These are phyloP conservation scores for Phaseolus lunatus DNA, from an alignment of 306 rosid species.

Conservation along the genomic window DNA sequence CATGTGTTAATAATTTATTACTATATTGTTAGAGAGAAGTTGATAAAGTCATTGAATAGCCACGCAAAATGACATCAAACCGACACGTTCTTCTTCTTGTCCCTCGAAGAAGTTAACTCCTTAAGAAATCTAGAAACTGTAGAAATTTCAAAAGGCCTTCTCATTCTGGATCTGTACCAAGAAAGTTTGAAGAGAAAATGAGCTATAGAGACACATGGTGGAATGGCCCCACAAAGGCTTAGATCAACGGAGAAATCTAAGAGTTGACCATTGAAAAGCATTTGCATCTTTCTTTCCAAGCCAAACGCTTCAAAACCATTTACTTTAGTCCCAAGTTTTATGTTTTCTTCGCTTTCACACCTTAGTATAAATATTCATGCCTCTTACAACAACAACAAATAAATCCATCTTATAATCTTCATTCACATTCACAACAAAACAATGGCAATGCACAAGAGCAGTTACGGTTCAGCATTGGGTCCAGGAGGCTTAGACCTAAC, in stretches of 20 bases:
- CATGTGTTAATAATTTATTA: neutral
- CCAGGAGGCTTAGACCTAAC: conserved; percentile 80
- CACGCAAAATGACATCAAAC: neutral
- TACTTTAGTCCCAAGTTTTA: neutral
- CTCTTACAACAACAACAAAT: neutral
- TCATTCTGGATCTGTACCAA: too few relatives aligned
- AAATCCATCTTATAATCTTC: neutral
- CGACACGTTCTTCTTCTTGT: neutral
- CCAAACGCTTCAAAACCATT: conserved; percentile 20
- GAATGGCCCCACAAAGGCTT: neutral
- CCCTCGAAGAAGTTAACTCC: neutral
- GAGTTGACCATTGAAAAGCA: conserved; percentile 34
- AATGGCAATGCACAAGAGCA: conserved; percentile 62
- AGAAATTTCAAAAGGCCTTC: neutral
- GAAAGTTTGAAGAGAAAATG: neutral
- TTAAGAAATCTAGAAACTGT: neutral
- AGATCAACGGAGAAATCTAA: neutral
- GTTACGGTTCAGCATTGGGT: conserved; percentile 66
- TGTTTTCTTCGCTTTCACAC: neutral
- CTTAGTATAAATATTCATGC: neutral
- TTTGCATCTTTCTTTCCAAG: neutral
- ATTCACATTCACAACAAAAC: neutral
- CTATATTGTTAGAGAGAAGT: neutral
- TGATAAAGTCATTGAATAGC: neutral
- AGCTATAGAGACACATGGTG: neutral